Base-by-base conservation (phyloP, 805 yeast species). In the Teunomyces aglyptinius region DNA sequence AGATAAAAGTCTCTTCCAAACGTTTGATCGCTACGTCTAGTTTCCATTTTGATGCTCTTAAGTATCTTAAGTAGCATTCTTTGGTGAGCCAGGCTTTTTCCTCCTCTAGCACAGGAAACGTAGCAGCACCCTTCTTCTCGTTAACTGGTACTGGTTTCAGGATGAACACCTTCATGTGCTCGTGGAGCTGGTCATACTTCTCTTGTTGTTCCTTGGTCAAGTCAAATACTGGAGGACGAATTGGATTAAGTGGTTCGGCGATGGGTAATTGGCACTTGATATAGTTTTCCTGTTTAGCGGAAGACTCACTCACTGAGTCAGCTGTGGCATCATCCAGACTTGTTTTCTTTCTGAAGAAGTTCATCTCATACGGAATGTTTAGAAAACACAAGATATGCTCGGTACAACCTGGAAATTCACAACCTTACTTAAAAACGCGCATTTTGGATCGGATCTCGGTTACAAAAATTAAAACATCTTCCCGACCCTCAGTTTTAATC, bases 1-100 rank as follows among this genome's bases (percentile, higher is more conserved):
- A 94, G 3, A 88, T 83, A 16, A 94, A 54, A 0, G 98, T 85
- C 18, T 81, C 79, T 53, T 82, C 85, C 8, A 94, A 73, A 59
- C 99, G 80, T 46, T 77, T 77, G 42, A 83, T 83, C 33, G 95
- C 87, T 10, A 85, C 88, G 24, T 75, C 66, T 1, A 75, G 76
- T 26, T 78, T 75, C 99, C 99, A 94, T 64, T 89, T 92, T 19
- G 97, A 86, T 19, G 99, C 99, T 46, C 97, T 78, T 46, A 92
- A 70, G 63, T 94, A 94, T 62, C 99, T 80, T 58, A 89, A 67
- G 48, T 94, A 75, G 63, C 99, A 94, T 64, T 94, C 99, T 57
- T 86, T 78, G 1, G 97, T 87, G 46, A 94, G 73, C 99, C 99
- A 94, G 0, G 96, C 85, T 64, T 82, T 86, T 65, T 94, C 99